Base-by-base conservation (phyloP, 2,329 filamentous ascomycete species). In the Diaporthe amygdali region DNA sequence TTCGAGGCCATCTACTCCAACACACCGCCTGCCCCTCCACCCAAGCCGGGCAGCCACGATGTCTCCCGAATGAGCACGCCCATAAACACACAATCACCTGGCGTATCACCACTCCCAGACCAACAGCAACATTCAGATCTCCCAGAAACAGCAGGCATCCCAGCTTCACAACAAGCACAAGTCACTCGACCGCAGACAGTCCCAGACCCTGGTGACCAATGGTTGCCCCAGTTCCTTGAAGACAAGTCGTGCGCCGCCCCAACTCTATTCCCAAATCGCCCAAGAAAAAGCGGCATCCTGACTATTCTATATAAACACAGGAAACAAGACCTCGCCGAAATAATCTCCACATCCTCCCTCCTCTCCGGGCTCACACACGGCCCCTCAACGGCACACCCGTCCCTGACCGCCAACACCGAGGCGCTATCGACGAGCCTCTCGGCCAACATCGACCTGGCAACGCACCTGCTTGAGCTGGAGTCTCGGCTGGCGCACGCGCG, bases 201-300 rank as follows among this genome's bases (percentile, higher is more conserved):
- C 49, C 82, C 85, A 3, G 90, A 92, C 75, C 89, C 89, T 0
- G 90, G 91, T 25, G 90, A 93, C 66, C 88, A 91, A 74, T 97
- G 95, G 95, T 86, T 97, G 3, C 95, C 95, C 1, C 88, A 89
- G 72, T 84, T 90, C 15, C 83, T 98, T 2, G 89, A 93, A 77
- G 93, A 96, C 77, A 97, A 96, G 84, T 91, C 93, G 94, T 97
- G 84, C 74, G 89, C 83, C 72, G 68, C 55, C 52, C 17, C 70
- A 68, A 56, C 51, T 17, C 17, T 41, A 75, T 47, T 76, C 63
- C 72, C 69, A 71, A 27, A 25, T 9, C 32, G 37, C 30, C 12
- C 30, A 17, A 20, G 6, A 25, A n/a, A n/a, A 12, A 8, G 32
- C n/a, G 5, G 4, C 8, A 25, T 64, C 25, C 59, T 64, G 20